Base-by-base conservation (phyloP, 2,329 filamentous ascomycete species). In the Xylaria sp. region DNA sequence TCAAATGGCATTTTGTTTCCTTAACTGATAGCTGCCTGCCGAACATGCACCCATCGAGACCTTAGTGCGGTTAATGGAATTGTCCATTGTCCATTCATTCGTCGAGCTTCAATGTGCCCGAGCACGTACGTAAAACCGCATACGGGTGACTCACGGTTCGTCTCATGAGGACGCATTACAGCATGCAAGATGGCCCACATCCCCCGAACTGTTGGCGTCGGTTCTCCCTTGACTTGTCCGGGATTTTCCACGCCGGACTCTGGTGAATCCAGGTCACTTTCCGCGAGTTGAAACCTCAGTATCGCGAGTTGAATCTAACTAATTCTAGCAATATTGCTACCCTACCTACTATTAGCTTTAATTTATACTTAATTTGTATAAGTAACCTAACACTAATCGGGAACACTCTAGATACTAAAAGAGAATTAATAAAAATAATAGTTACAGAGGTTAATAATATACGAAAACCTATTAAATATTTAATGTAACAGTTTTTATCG, bases 1-100 rank as follows among this genome's bases (percentile, higher is more conserved):
- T 65, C 48, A 59, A 66, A 67, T 57, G 56, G 64, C 64, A 48
- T 17, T 38, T 61, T 56, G 48, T 36, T 49, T 46, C 60, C 36
- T 6, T 6, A 54, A 20, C 38, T 28, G n/a, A 20, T 28, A 31
- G 54, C 60, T 64, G 31, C 20, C 40, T 56, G 51, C 33, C 51
- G 40, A 49, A 28, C 7, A 28, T 33, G 5, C 11, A 17, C 20
- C 26, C 36, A 48, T 56, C 60, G 38, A 60, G 33, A 67, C 42
- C 56, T 44, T 6, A 42, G 17, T 20, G 38, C 40, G 6, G 4
- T 56, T 23, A 46, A 67, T 40, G 51, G 51, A 56, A 56, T 56
- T 56, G 49, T 54, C 17, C 49, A 54, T 36, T 33, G 49, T 54
- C 17, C 49, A 54, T 36, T 33, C 49, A 54, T 54, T 56, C 17